phyloP scores from a whole-genome alignment of 306 rosid genomes.

The Begonia masoniana region DNA sequence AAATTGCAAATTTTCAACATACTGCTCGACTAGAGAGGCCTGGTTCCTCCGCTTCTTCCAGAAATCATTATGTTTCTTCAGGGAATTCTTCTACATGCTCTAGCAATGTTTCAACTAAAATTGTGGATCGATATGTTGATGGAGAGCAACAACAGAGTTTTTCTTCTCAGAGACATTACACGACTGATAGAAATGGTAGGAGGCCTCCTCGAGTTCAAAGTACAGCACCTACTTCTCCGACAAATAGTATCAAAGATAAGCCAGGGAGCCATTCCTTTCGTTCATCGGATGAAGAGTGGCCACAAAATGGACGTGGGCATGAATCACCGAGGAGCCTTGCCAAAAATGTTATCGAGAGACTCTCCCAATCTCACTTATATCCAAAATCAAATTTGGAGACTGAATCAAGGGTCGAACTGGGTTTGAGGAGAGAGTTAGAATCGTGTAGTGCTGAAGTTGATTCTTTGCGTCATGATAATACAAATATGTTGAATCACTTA shows the following conservation, averaged over 20 bases:
- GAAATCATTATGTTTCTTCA: conserved; percentile 45
- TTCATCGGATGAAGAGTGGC: conserved; percentile 44
- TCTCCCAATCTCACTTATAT: conserved; percentile 45
- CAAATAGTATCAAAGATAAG: conserved; percentile 33
- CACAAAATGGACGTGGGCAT: conserved; percentile 54
- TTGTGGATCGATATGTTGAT: conserved; percentile 77
- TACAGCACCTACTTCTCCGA: conserved; percentile 58
- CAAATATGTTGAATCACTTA: conserved; percentile 45
- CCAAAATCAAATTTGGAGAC: conserved; percentile 32
- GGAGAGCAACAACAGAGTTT: conserved; percentile 68
- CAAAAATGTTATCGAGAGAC: conserved; percentile 75
- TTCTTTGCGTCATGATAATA: conserved; percentile 89
- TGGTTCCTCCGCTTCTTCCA: conserved; percentile 42
- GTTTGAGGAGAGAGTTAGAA: conserved; percentile 69
- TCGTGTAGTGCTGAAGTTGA: conserved; percentile 65
- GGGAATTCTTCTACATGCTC: conserved; percentile 68
- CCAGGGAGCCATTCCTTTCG: conserved; percentile 59
- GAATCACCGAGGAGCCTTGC: conserved; percentile 82
- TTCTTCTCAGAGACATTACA: conserved; percentile 25
- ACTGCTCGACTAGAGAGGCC: conserved; percentile 29
- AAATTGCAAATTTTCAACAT: conserved; percentile 26
- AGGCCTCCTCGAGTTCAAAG: conserved; percentile 71
- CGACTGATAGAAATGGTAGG: conserved; percentile 32
- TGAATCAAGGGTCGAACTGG: conserved; percentile 59
- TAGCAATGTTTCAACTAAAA: conserved; percentile 49